Base-by-base conservation (phyloP, 202 grass and related monocot genomes). In the Sporobolus alterniflorus region DNA sequence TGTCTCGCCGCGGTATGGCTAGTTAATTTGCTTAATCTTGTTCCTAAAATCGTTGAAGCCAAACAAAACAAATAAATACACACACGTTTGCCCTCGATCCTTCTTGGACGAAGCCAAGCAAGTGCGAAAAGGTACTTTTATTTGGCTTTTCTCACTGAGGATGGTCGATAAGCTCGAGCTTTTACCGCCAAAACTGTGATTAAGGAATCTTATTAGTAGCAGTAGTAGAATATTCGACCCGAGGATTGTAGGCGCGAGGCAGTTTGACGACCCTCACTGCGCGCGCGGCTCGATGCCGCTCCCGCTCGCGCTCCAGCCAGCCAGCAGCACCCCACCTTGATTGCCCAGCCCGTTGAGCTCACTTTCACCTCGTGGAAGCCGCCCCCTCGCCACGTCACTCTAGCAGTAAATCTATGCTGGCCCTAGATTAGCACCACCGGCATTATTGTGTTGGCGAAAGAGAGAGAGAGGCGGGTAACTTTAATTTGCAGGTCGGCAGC, bases 201-300 rank as follows among this genome's bases (percentile, higher is more conserved):
- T 5, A 12, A 25, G 26, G 56, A 28, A 60, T 55, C 52, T 55
- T 24, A 55, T 8, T 8, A 4, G 36, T 39, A 39, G n/a, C 36
- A 39, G 36, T 55, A n/a, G 7, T 54, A 54, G 10, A 5, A 5
- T 28, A 9, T 11, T 14, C 24, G 11, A 60, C 12, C 56, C 14
- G 57, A 30, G 55, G 24, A 26, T 62, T 62, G 26, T 31, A 62
- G 57, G 57, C 57, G 29, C 62, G 62, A 78, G 76, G 76, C 43
- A 3, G n/a, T 14, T 57, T 33, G 76, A 66, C 17, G 24, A n/a
- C 48, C 48, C 71, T 56, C 50, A 34, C 32, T 68, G 57, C 57
- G 76, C 9, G 76, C 63, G 76, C 32, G 76, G 76, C 76, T 79
- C 76, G 76, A 79, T 68, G 76, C 26, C 63, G 63, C 76, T 68